phyloP scores from a whole-genome alignment of 1,284 basidiomycete species.

The Exsudoporus floridanus region DNA sequence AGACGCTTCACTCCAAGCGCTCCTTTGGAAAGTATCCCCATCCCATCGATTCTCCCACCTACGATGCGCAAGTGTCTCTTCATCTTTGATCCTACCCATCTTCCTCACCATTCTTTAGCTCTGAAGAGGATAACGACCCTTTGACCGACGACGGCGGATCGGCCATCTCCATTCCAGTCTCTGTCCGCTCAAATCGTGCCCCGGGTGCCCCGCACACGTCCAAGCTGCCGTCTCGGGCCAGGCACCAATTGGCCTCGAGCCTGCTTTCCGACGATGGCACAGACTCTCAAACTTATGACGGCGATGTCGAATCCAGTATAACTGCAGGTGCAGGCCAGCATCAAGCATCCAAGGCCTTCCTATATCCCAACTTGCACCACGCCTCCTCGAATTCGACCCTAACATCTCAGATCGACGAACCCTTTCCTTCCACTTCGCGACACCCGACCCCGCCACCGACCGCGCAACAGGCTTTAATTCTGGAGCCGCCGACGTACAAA shows the following conservation, averaged over 20 bases:
- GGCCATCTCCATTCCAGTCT: slow-evolving; percentile 44
- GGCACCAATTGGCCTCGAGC: slow-evolving; percentile 56
- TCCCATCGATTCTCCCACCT: slow-evolving; percentile 66
- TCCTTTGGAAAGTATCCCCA: slow-evolving; percentile 62
- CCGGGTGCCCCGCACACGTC: slow-evolving; percentile 27
- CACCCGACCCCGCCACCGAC: slow-evolving; percentile 25
- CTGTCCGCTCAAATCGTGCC: slow-evolving; percentile 31
- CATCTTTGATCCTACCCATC: neutral
- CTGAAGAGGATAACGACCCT: slow-evolving; percentile 81
- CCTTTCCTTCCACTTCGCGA: slow-evolving; percentile 32
- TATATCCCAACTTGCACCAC: slow-evolving; percentile 38
- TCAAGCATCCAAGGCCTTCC: slow-evolving; percentile 33
- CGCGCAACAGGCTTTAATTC: slow-evolving; percentile 26
- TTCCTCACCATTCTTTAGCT: slow-evolving; percentile 38
- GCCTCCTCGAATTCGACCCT: slow-evolving; percentile 53
- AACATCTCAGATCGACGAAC: slow-evolving; percentile 42
- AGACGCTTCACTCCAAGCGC: slow-evolving; percentile 59
- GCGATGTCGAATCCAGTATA: slow-evolving; percentile 81
- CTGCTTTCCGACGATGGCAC: slow-evolving; percentile 69
- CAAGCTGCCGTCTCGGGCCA: slow-evolving; percentile 34
- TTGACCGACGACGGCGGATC: slow-evolving; percentile 71
- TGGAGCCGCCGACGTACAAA: slow-evolving; percentile 44
- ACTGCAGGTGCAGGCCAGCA: slow-evolving; percentile 50
- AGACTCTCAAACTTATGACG: slow-evolving; percentile 86
- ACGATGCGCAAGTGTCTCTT: slow-evolving; percentile 58